Evolutionary conservation across 2,329 filamentous ascomycete genomes (phyloP).

Genomic region (Daldinia sp.): DNA sequence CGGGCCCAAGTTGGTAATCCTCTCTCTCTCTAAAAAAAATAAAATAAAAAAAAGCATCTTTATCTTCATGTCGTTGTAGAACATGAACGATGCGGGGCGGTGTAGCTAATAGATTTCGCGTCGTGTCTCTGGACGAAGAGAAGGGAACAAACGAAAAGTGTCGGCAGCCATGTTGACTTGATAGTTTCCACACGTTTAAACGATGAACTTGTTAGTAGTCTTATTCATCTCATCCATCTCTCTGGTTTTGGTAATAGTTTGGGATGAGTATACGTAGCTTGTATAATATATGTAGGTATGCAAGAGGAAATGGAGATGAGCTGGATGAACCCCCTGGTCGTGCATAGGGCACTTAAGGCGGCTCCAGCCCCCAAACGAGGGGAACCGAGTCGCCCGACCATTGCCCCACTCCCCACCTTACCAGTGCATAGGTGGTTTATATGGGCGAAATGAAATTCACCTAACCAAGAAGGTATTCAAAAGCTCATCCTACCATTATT

Average conservation of each 20-base stretch:
- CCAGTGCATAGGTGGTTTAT: no score
- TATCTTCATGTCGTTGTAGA: not conserved
- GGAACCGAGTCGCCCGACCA: no score
- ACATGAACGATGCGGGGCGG: conserved; percentile 16
- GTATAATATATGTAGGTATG: no score
- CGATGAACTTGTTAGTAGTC: not conserved
- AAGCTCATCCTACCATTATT: no score
- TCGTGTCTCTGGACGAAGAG: conserved; percentile 13
- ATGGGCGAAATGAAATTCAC: no score
- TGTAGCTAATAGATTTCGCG: conserved; percentile 17
- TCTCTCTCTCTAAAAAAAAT: no score
- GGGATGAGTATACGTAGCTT: not conserved
- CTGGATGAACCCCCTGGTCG: not conserved
- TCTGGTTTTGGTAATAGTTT: not conserved
- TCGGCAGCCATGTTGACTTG: not conserved
- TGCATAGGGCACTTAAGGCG: not conserved
- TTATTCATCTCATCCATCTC: not conserved
- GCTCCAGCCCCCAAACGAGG: not conserved
- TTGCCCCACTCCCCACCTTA: no score
- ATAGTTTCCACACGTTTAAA: not conserved
- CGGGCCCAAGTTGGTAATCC: not conserved
- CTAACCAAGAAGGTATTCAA: no score
- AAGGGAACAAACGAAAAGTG: conserved; percentile 6
- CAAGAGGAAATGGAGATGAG: not conserved
- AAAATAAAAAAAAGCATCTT: not conserved